A percentile compares a stretch with the other conserved stretches of the same genome.
Evolutionary conservation across 768 basidiomycete genomes (phyloP).

Genomic region (Clavaria fumosa): DNA sequence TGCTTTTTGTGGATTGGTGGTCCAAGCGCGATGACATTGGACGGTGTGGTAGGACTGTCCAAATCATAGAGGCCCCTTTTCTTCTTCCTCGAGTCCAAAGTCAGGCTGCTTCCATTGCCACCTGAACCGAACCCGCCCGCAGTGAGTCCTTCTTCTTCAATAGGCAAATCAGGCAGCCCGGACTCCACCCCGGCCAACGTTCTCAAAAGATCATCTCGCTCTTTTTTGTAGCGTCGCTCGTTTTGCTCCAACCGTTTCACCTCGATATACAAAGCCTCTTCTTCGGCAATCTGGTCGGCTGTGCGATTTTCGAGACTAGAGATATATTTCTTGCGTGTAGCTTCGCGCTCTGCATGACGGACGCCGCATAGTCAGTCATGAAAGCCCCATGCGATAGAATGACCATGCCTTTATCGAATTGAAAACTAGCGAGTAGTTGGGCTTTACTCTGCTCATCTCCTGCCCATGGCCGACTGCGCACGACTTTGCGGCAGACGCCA

Average conservation of each 20-base stretch:
- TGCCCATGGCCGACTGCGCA: slow-evolving; percentile 70
- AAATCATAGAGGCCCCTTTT: slow-evolving; percentile 34
- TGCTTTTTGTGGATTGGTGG: slow-evolving; percentile 24
- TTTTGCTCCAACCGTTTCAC: slow-evolving; percentile 91
- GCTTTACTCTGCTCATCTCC: slow-evolving; percentile 66
- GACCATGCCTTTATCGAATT: slow-evolving; percentile 73
- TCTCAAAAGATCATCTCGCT: slow-evolving; percentile 75
- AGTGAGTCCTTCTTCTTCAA: slow-evolving; percentile 45
- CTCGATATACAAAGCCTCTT: slow-evolving; percentile 88
- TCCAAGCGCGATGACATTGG: slow-evolving; percentile 16
- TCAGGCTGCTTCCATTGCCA: slow-evolving; percentile 18
- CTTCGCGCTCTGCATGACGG: slow-evolving; percentile 53
- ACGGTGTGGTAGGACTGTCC: slow-evolving; percentile 37
- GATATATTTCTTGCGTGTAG: slow-evolving; percentile 78
- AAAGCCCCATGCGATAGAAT: neutral
- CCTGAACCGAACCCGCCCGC: neutral
- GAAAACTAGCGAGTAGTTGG: slow-evolving; percentile 50
- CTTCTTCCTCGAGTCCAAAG: slow-evolving; percentile 41
- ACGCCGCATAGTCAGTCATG: neutral
- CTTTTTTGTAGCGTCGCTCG: slow-evolving; percentile 74
- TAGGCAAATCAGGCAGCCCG: slow-evolving; percentile 58
- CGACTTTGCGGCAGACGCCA: slow-evolving; percentile 74
- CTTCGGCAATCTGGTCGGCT: slow-evolving; percentile 79
- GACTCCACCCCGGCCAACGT: slow-evolving; percentile 78
- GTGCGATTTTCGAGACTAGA: slow-evolving; percentile 79